Conservation (phyloP, 352 stramenopile genomes). For the Peronosclerospora sorghi region DNA sequence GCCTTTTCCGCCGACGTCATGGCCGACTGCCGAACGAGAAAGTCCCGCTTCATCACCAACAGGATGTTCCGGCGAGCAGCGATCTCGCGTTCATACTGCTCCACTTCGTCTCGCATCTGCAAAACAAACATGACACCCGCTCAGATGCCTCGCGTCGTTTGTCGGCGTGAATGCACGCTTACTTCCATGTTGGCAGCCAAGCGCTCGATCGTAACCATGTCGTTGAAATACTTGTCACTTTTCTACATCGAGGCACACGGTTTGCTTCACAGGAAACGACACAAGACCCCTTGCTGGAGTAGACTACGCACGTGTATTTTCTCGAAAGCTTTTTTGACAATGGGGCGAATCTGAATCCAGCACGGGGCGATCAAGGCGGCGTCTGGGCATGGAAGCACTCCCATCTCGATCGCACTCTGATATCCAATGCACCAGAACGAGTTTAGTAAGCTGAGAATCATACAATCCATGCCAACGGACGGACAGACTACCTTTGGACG, state of each 20-base stretch:
- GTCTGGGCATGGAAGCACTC: conserved; percentile 47
- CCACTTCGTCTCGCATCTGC: conserved; percentile 46
- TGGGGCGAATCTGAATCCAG: conserved; percentile 49
- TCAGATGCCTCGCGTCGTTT: not conserved
- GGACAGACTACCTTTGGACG: conserved; percentile 47
- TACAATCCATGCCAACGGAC: no score
- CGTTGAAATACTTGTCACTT: conserved; percentile 45
- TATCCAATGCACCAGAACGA: not conserved
- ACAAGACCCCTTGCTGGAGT: not conserved
- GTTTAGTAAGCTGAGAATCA: not conserved
- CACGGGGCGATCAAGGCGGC: conserved; percentile 43
- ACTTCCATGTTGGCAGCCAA: conserved; percentile 47
- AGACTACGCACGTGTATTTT: conserved; percentile 38
- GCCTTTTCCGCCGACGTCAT: conserved; percentile 40
- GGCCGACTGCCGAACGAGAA: conserved; percentile 30
- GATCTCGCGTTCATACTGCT: conserved; percentile 51
- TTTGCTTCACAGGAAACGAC: not conserved
- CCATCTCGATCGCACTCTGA: conserved; percentile 55
- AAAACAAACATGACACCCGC: not conserved
- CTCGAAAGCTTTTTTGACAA: conserved; percentile 50
- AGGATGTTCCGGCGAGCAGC: conserved; percentile 23
- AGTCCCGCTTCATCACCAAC: conserved; percentile 27
- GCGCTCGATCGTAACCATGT: conserved; percentile 50
- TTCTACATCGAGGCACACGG: conserved; percentile 15
- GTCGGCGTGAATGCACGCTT: not conserved